Base-by-base conservation (phyloP, 1,284 basidiomycete genomes). In the Moesziomyces sp. region DNA sequence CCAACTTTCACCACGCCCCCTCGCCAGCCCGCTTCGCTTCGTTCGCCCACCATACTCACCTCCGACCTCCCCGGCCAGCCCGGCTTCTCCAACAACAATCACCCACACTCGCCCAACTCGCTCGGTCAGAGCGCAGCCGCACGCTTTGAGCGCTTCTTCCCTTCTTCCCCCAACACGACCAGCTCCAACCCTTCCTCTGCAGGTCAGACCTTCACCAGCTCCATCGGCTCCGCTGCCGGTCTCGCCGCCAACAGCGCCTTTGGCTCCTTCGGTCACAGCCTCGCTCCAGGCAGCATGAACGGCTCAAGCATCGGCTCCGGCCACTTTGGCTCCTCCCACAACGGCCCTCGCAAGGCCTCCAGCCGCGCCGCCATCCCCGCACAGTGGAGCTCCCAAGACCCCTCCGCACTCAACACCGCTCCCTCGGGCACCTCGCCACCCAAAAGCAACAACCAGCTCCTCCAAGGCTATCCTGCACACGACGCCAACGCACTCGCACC, bases 121-220 rank as follows among this genome's bases (percentile, higher is more conserved):
- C 16, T 59, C 21, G 57, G 56, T 18, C 71, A 79, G 16, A 77
- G 73, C 23, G 79, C 78, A 10, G 75, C 79, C 11, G 76, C 79
- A 19, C 62, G 79, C 14, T 81, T 81, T 44, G 79, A 81, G 51
- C 74, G 79, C 35, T 80, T 81, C 65, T 81, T 81, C 50, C 67
- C 64, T 34, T 64, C 73, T 34, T 66, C 73, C 13, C 62, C 69
- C 55, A 56, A 56, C 24, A 50, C 60, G 34, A 46, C 67, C 47
- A 24, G 52, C 26, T 65, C 64, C 45, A 63, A 67, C 38, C 58
- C 68, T 42, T 68, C 73, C 8, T 59, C 58, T 23, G 52, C 75
- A 13, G 58, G 57, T 44, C 60, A 60, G n/a, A 69, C 59, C 21
- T 71, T 68, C 38, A 62, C 69, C 43, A 62, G 61, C 44, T 66